Evolutionary conservation across 768 basidiomycete genomes (phyloP), one percentile per base, ranked within the genome.

Genomic region (Rhodosporidiobolus sp.): DNA sequence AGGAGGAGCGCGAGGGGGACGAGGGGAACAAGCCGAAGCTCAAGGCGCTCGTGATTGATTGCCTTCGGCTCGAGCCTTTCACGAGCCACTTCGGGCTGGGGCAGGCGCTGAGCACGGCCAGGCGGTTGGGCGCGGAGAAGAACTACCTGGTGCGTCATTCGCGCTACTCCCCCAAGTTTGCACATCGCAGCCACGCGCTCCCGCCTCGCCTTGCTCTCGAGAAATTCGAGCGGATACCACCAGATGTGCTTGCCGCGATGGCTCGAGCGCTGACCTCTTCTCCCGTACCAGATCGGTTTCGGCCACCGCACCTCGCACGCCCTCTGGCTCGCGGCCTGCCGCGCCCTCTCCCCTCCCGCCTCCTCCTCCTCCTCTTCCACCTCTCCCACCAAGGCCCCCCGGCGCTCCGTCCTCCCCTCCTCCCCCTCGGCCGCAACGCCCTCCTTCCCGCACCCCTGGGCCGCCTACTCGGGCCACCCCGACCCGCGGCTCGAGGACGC

Each of bases 51-150:
- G 86, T 93, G 60, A 83, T 93, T 50, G 92, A 95, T 80, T 90
- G 90, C 74, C 83, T 95, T 46, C 84, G 87, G 63, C 83, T 91
- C 5, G 78, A 80, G 12, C 79, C 84, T 4, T 90, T 92, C 79
- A 86, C 84, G n/a, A 92, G 91, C 14, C 93, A 95, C 80, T 86
- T 90, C 77, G 90, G 90, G 8, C 77, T 93, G n/a, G 83, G 82
- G 43, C 85, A 89, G 72, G 84, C 91, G 3, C 81, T 91, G 6
- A 80, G 79, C 17, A 80, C 85, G 3, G 85, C 88, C 35, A 81
- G 87, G 72, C 83, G 84, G 71, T 81, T 93, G 64, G 83, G 84
- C 28, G 88, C 90, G 10, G 75, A 73, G 50, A 83, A 86, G 75
- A 91, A 87, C 24, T 93, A 93, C 78, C 80, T 91, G 67, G 85